phyloP scores from a whole-genome alignment of 257 asterid species.

The Agastache rugosa region DNA sequence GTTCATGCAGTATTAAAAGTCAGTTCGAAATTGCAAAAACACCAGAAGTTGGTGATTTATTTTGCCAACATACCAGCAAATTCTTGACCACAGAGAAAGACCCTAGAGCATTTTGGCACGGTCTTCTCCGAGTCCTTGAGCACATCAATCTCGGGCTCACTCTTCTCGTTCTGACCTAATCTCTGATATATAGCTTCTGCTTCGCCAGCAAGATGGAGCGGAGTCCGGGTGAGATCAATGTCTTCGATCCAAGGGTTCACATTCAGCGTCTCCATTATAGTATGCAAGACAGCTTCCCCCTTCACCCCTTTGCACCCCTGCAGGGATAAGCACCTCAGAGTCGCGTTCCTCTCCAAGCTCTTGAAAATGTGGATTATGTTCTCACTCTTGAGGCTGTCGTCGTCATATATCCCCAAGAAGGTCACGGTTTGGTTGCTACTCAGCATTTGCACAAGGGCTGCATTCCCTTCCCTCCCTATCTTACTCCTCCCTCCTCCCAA shows the following conservation, averaged over 20 bases:
- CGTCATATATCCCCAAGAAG: constrained; percentile 66
- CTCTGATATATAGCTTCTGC: constrained; percentile 62
- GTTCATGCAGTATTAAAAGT: no score
- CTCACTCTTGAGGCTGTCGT: constrained; percentile 59
- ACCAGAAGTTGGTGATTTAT: no score
- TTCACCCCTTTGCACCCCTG: constrained; percentile 84
- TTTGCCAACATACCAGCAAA: constrained; percentile 48
- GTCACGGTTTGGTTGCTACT: constrained; percentile 63
- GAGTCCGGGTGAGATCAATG: constrained; percentile 67
- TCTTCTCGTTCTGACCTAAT: constrained; percentile 59
- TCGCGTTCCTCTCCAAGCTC: constrained; percentile 71
- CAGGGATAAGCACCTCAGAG: constrained; percentile 60
- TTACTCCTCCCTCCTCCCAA: constrained; percentile 74
- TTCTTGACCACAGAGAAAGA: constrained; percentile 54
- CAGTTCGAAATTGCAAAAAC: no score
- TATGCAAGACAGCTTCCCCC: constrained; percentile 64
- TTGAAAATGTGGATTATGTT: constrained; percentile 61
- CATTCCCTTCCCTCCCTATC: constrained; percentile 71
- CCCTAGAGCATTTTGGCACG: constrained; percentile 66
- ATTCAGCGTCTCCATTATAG: constrained; percentile 64
- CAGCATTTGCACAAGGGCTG: constrained; percentile 69
- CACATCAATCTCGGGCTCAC: constrained; percentile 64
- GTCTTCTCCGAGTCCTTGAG: constrained; percentile 69
- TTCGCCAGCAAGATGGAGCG: constrained; percentile 66
- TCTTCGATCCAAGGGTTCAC: constrained; percentile 93